Conservation (phyloP, 441 rosid species). For the Pelargonium fulgidum region DNA sequence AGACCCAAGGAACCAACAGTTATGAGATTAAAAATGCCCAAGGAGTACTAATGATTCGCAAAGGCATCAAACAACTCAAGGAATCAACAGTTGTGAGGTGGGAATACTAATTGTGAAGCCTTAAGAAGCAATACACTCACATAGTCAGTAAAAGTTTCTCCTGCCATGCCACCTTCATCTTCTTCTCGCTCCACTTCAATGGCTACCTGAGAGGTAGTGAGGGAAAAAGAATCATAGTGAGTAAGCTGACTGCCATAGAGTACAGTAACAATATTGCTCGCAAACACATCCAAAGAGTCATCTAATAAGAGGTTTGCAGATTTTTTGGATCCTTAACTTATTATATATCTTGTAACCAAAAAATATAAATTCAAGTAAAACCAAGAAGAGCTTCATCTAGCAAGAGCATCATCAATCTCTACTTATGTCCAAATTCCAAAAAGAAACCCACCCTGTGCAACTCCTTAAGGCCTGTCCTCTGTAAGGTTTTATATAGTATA, state of each 20-base stretch:
- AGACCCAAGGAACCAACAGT: slow-evolving; percentile 8
- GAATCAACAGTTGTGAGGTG: not conserved
- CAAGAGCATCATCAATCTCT: not conserved
- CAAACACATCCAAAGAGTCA: not conserved
- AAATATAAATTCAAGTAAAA: not conserved
- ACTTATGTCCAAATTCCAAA: not conserved
- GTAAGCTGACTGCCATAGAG: slow-evolving; percentile 14
- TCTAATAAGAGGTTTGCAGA: not conserved
- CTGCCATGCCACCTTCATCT: slow-evolving; percentile 90
- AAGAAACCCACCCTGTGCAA: not conserved
- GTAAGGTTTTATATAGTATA: not conserved
- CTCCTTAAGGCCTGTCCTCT: not conserved
- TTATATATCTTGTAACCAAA: not conserved
- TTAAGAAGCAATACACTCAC: slow-evolving; percentile 43
- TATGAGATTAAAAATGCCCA: not conserved
- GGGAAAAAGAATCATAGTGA: slow-evolving; percentile 15
- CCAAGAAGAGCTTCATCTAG: not conserved
- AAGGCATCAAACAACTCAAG: slow-evolving; percentile 23
- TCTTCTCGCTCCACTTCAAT: slow-evolving; percentile 97
- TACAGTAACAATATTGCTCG: not conserved
- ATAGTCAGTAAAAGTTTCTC: slow-evolving; percentile 94
- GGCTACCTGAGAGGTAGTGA: slow-evolving; percentile 61
- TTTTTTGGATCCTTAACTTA: not conserved
- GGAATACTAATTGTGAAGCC: slow-evolving; percentile 9
- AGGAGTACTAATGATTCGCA: slow-evolving; percentile 5